Evolutionary conservation across 2,329 filamentous ascomycete genomes (phyloP), one percentile per base, ranked within the genome.

Genomic region (Hysterium pulicare): DNA sequence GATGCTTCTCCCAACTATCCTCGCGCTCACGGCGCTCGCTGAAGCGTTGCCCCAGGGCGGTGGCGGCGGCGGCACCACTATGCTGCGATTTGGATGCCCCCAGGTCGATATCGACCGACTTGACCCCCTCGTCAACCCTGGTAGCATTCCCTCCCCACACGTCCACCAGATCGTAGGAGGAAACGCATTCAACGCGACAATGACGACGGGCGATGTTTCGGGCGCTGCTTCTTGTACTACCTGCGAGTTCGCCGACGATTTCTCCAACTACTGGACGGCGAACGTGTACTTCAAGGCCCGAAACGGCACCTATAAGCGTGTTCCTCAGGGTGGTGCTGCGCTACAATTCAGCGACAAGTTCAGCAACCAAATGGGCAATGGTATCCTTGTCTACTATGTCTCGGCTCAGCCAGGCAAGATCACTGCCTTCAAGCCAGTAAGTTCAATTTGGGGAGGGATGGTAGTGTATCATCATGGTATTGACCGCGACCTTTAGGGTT

Each of bases 141-240:
- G 67, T 9, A 47, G 51, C 22, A 41, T 55, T 2, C 62, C 56
- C 2, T 64, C 62, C 1, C 59, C 63, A 1, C 66, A 70, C 39
- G 51, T 62, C 16, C 67, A 70, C 47, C 68, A 70, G 49, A 60
- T 70, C 33, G 66, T 64, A 2, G 67, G 68, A 20, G 72, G 72
- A 4, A 69, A 74, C 46, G 69, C 68, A 1, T 74, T 74, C 61
- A 72, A 73, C 44, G 58, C 62, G 11, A 62, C 70, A 1, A 74
- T 74, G 71, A 54, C 64, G 26, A 58, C 46, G 19, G 49, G 51
- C 10, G 59, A 61, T 45, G 49, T 62, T n/a, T 45, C 55, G 8
- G 50, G 51, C 17, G 48, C 50, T 49, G 59, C 59, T 4, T 58
- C 53, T 5, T 73, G 70, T 57, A 73, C 70, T 2, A 70, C 68